Evolutionary conservation across 768 basidiomycete species (phyloP).

Genomic region (Calocybe gangraenosa): DNA sequence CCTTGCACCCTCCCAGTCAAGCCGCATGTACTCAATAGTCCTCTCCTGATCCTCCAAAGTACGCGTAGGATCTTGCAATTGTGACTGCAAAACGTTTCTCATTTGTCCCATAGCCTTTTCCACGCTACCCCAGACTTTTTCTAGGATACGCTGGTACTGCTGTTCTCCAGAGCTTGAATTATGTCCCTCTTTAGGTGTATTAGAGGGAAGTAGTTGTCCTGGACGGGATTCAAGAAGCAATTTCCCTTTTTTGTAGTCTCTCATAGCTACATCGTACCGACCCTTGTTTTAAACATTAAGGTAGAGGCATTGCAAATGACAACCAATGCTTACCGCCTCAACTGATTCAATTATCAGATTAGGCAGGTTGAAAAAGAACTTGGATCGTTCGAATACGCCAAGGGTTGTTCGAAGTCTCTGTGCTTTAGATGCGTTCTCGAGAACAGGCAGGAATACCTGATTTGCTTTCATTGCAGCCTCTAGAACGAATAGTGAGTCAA

Average conservation of each 20-base stretch:
- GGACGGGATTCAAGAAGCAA: constrained; percentile 87
- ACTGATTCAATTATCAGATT: constrained; percentile 85
- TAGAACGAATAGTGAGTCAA: constrained; percentile 24
- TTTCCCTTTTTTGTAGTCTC: constrained; percentile 97
- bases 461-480: constrained; percentile 91
- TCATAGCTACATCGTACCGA: constrained; percentile 88
- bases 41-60: constrained; percentile 94
- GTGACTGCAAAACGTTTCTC: constrained; percentile 69
- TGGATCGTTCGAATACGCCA: constrained; percentile 92
- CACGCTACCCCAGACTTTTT: constrained; percentile 94
- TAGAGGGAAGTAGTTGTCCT: constrained; percentile 74
- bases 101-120: constrained; percentile 95
- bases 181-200: constrained; percentile 54
- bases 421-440: constrained; percentile 94
- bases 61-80: constrained; percentile 75
- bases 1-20: too few relatives aligned
- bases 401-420: constrained; percentile 89
- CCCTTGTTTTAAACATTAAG: constrained; percentile 52
- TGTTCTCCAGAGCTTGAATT: constrained; percentile 47
- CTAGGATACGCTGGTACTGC: constrained; percentile 89
- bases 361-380: constrained; percentile 99
- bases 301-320: constrained; percentile 4
- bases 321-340: constrained; percentile 62
- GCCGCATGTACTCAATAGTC: constrained; percentile 77
- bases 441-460: constrained; percentile 91